A percentile compares a stretch with the other conserved stretches of the same genome.
Conservation (phyloP, 2,329 filamentous ascomycete genomes). For the Phoma herbarum region DNA sequence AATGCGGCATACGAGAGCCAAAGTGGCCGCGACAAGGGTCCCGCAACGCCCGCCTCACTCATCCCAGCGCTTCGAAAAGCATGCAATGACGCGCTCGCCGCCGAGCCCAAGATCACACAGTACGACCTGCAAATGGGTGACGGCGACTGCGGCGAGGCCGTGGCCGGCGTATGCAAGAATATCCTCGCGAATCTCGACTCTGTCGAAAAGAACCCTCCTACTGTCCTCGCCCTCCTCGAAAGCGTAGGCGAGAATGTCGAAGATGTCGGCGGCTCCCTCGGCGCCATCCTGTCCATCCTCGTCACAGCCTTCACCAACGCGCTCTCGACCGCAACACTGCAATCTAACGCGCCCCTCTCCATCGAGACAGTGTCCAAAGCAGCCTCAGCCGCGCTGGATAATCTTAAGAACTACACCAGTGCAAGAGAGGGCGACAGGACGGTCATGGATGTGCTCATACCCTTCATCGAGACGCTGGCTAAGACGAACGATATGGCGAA, state of each 20-base stretch:
- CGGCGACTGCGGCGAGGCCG: constrained; percentile 80
- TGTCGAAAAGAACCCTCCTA: constrained; percentile 60
- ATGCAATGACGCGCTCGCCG: constrained; percentile 60
- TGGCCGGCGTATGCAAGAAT: constrained; percentile 72
- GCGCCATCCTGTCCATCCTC: constrained; percentile 84
- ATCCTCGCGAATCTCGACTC: constrained; percentile 61
- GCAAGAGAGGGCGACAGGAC: constrained; percentile 89
- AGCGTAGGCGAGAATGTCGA: constrained; percentile 70
- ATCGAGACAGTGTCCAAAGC: constrained; percentile 52
- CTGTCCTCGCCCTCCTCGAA: constrained; percentile 65
- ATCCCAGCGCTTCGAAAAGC: constrained; percentile 54
- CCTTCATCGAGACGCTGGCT: constrained; percentile 78
- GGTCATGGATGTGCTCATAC: constrained; percentile 86
- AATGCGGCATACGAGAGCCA: constrained; percentile 36
- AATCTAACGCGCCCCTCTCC: constrained; percentile 35
- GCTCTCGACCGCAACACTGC: constrained; percentile 44
- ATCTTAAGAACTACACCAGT: constrained; percentile 75
- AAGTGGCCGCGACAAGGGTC: constrained; percentile 34
- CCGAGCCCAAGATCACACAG: constrained; percentile 71
- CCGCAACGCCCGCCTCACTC: constrained; percentile 53
- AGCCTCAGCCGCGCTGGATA: constrained; percentile 55
- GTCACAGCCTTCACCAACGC: constrained; percentile 74
- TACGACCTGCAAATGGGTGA: constrained; percentile 86
- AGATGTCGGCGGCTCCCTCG: constrained; percentile 76
- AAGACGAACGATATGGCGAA: constrained; percentile 70